These are phyloP conservation scores for Entophlyctis luteolus DNA, from an alignment of 192 early-diverging fungal species.

Conservation along the genomic window DNA sequence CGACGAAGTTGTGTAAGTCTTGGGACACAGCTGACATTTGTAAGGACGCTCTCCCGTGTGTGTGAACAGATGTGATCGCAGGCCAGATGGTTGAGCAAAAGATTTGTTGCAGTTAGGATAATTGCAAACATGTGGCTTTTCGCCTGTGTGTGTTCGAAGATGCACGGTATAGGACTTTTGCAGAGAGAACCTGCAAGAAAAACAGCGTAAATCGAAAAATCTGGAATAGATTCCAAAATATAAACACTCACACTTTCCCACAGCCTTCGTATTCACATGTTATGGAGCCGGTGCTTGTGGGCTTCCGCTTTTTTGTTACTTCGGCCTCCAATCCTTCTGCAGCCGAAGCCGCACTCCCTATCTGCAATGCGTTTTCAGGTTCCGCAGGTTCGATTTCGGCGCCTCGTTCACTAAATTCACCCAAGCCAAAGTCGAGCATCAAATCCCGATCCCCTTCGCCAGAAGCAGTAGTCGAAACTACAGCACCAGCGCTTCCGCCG, in stretches of 20 bases:
- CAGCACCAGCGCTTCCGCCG: too few species aligned
- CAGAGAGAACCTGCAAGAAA: not conserved
- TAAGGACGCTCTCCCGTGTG: not conserved
- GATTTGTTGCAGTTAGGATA: not conserved
- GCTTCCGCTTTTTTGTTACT: not conserved
- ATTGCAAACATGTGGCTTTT: not conserved
- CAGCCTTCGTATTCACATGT: conserved; percentile 20
- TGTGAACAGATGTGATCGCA: not conserved
- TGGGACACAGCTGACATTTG: not conserved
- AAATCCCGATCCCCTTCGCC: too few species aligned
- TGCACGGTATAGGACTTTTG: conserved; percentile 60
- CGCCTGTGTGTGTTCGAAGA: conserved; percentile 64
- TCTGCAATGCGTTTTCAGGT: not conserved
- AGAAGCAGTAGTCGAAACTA: too few species aligned
- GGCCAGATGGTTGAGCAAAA: not conserved
- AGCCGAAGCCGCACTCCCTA: not conserved
- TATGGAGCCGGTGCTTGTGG: not conserved
- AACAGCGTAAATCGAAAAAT: not conserved
- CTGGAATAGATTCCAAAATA: too few species aligned
- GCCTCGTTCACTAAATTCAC: too few species aligned
- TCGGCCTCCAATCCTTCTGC: not conserved
- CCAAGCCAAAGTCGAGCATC: too few species aligned
- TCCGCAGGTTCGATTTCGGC: not conserved
- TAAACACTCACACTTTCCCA: not conserved
- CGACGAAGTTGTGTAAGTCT: not conserved